Percentiles rank a stretch among this genome's conserved stretches.
Conservation (phyloP, 2,329 filamentous ascomycete genomes). For the Talaromyces sp. region DNA sequence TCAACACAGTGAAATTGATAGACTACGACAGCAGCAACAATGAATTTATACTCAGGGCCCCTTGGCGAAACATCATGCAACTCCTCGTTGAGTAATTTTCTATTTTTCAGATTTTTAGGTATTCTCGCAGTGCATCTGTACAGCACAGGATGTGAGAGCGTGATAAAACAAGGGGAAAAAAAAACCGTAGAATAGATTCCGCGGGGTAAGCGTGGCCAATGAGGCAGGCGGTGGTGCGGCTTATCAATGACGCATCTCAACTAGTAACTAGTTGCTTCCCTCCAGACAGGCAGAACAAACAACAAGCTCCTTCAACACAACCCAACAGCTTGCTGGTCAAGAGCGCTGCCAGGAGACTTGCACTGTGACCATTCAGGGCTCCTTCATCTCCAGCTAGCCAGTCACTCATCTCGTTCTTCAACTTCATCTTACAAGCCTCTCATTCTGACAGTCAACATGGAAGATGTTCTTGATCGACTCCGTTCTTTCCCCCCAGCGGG, state of each 20-base stretch:
- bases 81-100: background rate
- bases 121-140: background rate
- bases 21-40: background rate
- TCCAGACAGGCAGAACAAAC: background rate
- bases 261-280: background rate
- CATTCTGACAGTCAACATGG: slow-evolving; percentile 19
- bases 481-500: slow-evolving; percentile 40
- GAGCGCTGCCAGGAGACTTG: background rate
- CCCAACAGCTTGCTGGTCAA: background rate
- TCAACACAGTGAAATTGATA: background rate
- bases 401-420: too few relatives aligned
- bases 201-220: slow-evolving; percentile 4
- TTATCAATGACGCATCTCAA: slow-evolving; percentile 16
- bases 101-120: background rate
- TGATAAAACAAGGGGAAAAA: background rate
- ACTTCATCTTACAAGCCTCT: background rate
- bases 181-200: background rate
- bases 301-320: background rate
- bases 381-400: background rate
- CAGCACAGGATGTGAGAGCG: background rate
- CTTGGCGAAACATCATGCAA: background rate
- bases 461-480: slow-evolving; percentile 35
- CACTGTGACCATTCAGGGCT: background rate
- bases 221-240: slow-evolving; percentile 13
- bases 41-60: background rate